These are phyloP conservation scores for Fagopyrum homotropicum DNA, from an alignment of 148 eudicot genomes.

Conservation along the genomic window DNA sequence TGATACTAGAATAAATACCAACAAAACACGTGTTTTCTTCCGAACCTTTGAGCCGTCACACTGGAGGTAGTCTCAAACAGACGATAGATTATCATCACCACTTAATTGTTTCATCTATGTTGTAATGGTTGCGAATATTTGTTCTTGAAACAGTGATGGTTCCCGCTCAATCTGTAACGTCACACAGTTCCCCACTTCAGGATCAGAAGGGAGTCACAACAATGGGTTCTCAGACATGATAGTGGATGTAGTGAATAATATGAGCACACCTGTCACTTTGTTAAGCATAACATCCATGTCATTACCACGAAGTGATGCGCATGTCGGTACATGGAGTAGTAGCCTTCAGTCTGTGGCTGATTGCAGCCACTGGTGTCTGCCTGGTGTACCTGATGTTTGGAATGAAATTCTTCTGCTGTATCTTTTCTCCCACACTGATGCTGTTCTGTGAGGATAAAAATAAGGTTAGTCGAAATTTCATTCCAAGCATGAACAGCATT, in stretches of 20 bases:
- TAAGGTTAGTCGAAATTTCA: constrained; percentile 16
- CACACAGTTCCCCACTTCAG: constrained; percentile 40
- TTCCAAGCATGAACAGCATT: neutral
- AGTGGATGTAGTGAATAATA: constrained; percentile 32
- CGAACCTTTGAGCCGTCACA: constrained; percentile 70
- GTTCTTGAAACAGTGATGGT: constrained; percentile 34
- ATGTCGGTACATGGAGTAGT: constrained; percentile 60
- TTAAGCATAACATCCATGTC: constrained; percentile 56
- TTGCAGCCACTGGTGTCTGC: constrained; percentile 82
- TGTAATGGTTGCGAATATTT: neutral
- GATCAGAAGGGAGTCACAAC: constrained; percentile 20
- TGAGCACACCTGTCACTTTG: constrained; percentile 45
- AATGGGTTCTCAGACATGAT: constrained; percentile 42
- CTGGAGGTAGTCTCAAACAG: constrained; percentile 41
- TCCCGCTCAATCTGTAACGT: constrained; percentile 39
- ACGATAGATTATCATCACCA: neutral
- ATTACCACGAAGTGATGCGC: constrained; percentile 57
- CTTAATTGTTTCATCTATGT: neutral
- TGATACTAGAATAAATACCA: constrained; percentile 34
- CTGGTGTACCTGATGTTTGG: constrained; percentile 71
- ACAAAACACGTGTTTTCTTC: constrained; percentile 46
- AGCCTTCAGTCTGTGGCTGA: constrained; percentile 47
- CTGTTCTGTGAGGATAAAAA: constrained; percentile 14
- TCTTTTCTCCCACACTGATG: constrained; percentile 26
- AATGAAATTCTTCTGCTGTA: constrained; percentile 50